phyloP scores from a whole-genome alignment of 805 yeast genomes.

The Wickerhamiella alocasiicola region DNA sequence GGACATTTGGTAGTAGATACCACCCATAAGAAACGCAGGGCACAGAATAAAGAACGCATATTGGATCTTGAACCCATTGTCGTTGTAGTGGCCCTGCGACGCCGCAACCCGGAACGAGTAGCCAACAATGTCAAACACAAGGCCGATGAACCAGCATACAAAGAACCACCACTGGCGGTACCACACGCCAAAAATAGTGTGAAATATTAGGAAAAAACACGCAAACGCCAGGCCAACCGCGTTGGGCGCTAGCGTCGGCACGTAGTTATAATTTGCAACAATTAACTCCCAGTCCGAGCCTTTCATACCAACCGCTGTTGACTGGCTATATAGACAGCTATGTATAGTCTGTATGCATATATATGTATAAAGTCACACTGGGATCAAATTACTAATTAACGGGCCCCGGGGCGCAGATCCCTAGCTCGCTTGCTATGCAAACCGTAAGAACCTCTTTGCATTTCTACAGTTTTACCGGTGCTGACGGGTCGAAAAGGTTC shows the following conservation, averaged over 20 bases:
- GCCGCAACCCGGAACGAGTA: constrained; percentile 49
- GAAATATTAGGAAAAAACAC: constrained; percentile 35
- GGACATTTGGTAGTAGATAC: constrained; percentile 59
- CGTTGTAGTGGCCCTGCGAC: constrained; percentile 24
- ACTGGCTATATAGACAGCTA: too few relatives aligned
- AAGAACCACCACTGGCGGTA: constrained; percentile 57
- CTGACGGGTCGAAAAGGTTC: too few relatives aligned
- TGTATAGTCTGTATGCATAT: too few relatives aligned
- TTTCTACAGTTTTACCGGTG: too few relatives aligned
- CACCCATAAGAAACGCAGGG: constrained; percentile 79
- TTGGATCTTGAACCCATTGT: constrained; percentile 45
- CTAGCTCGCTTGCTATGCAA: too few relatives aligned
- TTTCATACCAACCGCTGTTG: too few relatives aligned
- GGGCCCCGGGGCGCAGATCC: too few relatives aligned
- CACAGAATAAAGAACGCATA: constrained; percentile 60
- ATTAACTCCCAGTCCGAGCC: too few relatives aligned
- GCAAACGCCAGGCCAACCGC: constrained; percentile 43
- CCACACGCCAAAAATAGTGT: constrained; percentile 33
- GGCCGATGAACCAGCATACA: constrained; percentile 42
- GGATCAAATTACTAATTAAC: too few relatives aligned
- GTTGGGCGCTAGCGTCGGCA: constrained; percentile 49
- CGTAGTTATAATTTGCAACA: constrained; percentile 15
- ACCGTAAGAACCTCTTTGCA: too few relatives aligned
- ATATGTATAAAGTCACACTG: too few relatives aligned
- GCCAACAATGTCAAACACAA: constrained; percentile 52